These are phyloP conservation scores for Quercus rubra DNA, from an alignment of 306 rosid genomes.

Conservation along the genomic window DNA sequence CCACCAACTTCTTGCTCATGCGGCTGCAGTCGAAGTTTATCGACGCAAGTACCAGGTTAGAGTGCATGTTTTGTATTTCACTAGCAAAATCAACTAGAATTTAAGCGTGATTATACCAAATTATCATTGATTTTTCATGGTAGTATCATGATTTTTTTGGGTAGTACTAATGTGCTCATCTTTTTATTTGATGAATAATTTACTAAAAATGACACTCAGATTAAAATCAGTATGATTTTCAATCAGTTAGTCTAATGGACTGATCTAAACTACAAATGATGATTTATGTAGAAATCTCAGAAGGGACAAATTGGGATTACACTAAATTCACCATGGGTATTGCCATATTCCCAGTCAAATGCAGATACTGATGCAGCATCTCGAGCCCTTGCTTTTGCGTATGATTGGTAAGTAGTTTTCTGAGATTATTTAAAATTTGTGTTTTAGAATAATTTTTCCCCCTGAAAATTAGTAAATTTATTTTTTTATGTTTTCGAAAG, in stretches of 20 bases:
- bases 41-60: conserved; percentile 35
- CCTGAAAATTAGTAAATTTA: no score
- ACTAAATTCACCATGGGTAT: conserved; percentile 44
- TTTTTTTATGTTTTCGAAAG: no score
- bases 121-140: not conserved
- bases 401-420: conserved; percentile 43
- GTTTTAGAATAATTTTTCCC: no score
- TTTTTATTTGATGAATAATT: no score
- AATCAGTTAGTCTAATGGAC: not conserved
- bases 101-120: not conserved
- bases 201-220: no score
- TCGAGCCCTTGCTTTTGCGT: conserved; percentile 42
- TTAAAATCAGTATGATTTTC: no score
- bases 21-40: conserved; percentile 35
- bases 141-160: no score
- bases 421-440: not conserved
- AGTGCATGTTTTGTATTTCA: not conserved
- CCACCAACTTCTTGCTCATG: conserved; percentile 42
- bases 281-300: conserved; percentile 36
- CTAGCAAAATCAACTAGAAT: conserved; percentile 4
- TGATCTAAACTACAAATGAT: not conserved
- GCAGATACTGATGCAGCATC: conserved; percentile 42
- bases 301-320: conserved; percentile 63
- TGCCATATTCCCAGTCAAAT: conserved; percentile 40
- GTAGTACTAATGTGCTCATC: no score